phyloP scores from a whole-genome alignment of 352 stramenopile species.

The Phytophthora boehmeriae region DNA sequence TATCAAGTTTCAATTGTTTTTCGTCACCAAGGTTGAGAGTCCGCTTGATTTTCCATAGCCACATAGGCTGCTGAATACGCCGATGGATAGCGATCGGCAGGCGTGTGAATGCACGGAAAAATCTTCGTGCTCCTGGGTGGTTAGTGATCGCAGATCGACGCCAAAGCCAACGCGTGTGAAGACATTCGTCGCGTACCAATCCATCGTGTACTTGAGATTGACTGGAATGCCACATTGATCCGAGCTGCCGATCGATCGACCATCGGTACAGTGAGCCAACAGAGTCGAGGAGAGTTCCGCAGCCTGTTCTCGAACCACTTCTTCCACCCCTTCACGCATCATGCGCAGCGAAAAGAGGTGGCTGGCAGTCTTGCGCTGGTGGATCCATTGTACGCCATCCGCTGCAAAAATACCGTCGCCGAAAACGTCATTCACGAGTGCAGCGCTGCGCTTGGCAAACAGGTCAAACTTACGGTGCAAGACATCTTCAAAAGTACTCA shows the following conservation, averaged over 20 bases:
- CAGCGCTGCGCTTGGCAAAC: conserved; percentile 67
- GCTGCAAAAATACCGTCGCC: conserved; percentile 72
- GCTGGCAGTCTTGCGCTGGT: conserved; percentile 81
- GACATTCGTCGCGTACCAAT: conserved; percentile 63
- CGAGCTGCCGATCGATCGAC: neutral
- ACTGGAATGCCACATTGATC: conserved; percentile 7
- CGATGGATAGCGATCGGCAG: conserved; percentile 34
- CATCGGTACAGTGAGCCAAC: conserved; percentile 12
- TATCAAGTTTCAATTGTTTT: conserved; percentile 37
- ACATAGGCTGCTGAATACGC: conserved; percentile 58
- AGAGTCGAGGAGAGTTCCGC: conserved; percentile 37
- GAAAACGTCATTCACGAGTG: conserved; percentile 59
- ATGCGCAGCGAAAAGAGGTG: conserved; percentile 85
- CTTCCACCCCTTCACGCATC: conserved; percentile 59
- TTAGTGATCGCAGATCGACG: conserved; percentile 44
- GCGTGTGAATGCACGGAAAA: conserved; percentile 39
- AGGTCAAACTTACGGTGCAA: conserved; percentile 72
- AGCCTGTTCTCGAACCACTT: conserved; percentile 45
- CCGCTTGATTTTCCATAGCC: conserved; percentile 51
- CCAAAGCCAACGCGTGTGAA: conserved; percentile 79
- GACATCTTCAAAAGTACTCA: conserved; percentile 55
- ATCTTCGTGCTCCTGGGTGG: conserved; percentile 30
- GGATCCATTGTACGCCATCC: conserved; percentile 67
- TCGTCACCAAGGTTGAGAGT: conserved; percentile 40
- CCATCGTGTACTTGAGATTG: conserved; percentile 50